A percentile compares a stretch with the other conserved stretches of the same genome.
Conservation (phyloP, 2,329 filamentous ascomycete genomes). For the Emmonsiellopsis sp. region DNA sequence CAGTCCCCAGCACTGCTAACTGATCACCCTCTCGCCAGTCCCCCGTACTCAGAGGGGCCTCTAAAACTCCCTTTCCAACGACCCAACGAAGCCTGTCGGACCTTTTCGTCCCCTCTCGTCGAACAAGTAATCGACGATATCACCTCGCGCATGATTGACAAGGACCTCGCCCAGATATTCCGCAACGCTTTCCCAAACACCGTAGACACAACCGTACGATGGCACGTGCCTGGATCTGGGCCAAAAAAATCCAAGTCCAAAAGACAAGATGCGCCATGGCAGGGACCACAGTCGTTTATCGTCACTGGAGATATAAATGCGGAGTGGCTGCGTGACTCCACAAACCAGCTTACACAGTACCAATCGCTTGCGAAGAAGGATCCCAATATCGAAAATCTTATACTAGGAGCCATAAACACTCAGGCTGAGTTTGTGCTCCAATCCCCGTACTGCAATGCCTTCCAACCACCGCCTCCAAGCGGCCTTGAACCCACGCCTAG, state of each 20-base stretch:
- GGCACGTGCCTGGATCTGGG: constrained; percentile 60
- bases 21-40: constrained; percentile 40
- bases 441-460: constrained; percentile 95
- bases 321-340: constrained; percentile 86
- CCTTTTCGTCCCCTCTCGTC: constrained; percentile 77
- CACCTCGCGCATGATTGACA: constrained; percentile 68
- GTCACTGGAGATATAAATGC: constrained; percentile 91
- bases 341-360: constrained; percentile 88
- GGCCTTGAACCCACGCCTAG: constrained; percentile 63
- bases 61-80: constrained; percentile 78
- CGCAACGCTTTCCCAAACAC: constrained; percentile 93
- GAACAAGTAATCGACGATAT: constrained; percentile 82
- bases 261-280: constrained; percentile 58
- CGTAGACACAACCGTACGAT: constrained; percentile 80
- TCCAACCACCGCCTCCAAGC: constrained; percentile 85
- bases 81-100: constrained; percentile 71
- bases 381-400: constrained; percentile 64
- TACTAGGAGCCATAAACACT: constrained; percentile 90
- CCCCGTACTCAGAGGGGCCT: constrained; percentile 70
- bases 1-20: constrained; percentile 1
- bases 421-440: constrained; percentile 92
- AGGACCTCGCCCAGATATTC: constrained; percentile 83
- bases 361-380: constrained; percentile 78
- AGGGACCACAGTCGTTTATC: constrained; percentile 81
- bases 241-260: constrained; percentile 33